Evolutionary conservation across 2,329 filamentous ascomycete genomes (phyloP).

Genomic region (Calonectria montana): DNA sequence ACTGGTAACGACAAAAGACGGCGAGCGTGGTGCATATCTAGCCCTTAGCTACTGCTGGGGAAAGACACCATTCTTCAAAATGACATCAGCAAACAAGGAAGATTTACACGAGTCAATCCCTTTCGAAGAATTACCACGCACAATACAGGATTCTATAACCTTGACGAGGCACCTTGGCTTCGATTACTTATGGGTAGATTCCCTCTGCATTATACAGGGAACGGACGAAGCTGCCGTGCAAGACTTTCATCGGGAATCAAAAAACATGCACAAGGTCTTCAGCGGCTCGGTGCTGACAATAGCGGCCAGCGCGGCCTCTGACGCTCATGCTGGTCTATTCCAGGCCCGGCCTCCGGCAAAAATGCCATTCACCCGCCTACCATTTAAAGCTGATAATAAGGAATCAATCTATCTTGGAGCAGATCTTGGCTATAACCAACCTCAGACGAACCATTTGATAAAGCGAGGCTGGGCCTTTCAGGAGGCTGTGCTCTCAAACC

Average conservation of each 20-base stretch:
- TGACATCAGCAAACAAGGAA: not conserved
- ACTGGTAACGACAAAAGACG: not conserved
- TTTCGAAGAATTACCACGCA: not conserved
- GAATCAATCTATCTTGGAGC: not conserved
- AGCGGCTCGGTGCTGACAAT: not conserved
- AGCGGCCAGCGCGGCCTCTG: not conserved
- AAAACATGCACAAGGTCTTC: not conserved
- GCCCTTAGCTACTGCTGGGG: slow-evolving; percentile 2
- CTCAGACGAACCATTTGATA: not conserved
- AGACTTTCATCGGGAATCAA: not conserved
- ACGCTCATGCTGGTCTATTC: not conserved
- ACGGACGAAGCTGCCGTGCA: not conserved
- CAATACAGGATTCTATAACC: not conserved
- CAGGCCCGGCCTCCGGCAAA: not conserved
- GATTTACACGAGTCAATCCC: not conserved
- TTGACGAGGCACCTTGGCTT: not conserved
- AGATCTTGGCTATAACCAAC: not conserved
- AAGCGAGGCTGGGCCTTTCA: not conserved
- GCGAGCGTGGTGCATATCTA: not conserved
- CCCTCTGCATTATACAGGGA: slow-evolving; percentile 15
- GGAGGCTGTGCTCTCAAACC: not conserved
- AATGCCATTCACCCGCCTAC: not conserved
- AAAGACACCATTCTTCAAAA: not conserved
- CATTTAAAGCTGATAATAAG: not conserved
- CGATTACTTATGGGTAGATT: slow-evolving; percentile 11